phyloP scores from a whole-genome alignment of 306 rosid species.

The Cotoneaster glaucophyllus region DNA sequence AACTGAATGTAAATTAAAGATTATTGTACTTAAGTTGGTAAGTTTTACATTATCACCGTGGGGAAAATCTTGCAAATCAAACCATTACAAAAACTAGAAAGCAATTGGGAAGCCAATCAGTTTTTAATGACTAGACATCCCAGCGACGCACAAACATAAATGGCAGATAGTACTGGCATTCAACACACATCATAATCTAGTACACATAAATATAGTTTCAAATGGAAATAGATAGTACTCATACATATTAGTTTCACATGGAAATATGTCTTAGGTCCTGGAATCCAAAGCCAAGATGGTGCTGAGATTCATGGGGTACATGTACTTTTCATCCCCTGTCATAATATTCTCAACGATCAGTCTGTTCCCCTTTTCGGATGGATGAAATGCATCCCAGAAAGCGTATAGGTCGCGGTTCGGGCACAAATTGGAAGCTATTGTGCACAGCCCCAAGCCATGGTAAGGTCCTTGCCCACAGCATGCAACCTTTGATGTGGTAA shows the following conservation, averaged over 20 bases:
- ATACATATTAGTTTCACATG: not conserved
- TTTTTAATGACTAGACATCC: not conserved
- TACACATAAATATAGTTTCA: not conserved
- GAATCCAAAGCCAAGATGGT: constrained; percentile 64
- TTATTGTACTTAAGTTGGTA: not conserved
- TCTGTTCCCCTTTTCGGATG: constrained; percentile 49
- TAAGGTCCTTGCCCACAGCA: constrained; percentile 84
- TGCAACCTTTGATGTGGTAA: constrained; percentile 57
- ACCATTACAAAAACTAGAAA: not conserved
- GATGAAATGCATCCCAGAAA: constrained; percentile 87
- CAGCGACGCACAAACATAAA: not conserved
- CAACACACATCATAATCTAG: not conserved
- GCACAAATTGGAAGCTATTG: constrained; percentile 49
- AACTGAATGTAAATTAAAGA: not conserved
- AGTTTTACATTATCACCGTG: not conserved
- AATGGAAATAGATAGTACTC: not conserved
- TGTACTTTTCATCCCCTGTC: constrained; percentile 46
- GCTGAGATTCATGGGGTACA: constrained; percentile 84
- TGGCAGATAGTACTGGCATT: not conserved
- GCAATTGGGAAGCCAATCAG: not conserved
- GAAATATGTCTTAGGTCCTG: not conserved
- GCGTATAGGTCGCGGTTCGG: constrained; percentile 50
- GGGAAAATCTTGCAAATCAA: not conserved
- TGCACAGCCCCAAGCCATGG: constrained; percentile 67
- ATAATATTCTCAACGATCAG: constrained; percentile 30